Evolutionary conservation across 2,329 filamentous ascomycete genomes (phyloP), one percentile per base, ranked within the genome.

Genomic region (Aureobasidium zeae): DNA sequence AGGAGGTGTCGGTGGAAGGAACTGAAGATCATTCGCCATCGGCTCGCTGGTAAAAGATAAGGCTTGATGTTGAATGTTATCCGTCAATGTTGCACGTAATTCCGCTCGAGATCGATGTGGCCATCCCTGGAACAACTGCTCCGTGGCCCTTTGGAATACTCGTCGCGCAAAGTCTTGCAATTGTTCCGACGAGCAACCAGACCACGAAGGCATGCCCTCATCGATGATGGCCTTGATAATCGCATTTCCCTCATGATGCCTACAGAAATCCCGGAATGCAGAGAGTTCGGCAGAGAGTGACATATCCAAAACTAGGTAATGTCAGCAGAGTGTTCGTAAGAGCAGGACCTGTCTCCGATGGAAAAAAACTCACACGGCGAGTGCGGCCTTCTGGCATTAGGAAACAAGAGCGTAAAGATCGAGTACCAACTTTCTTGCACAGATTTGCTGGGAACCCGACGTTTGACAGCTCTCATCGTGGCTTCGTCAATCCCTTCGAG

Each of bases 301-400:
- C 10, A 22, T 26, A 16, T 42, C 29, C 29, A 42, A 25, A 29
- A 42, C 38, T 42, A 5, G 10, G 1, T 12, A 10, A 4, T 13
- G 5, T 42, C 6, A 42, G 37, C 13, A 30, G 12, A 10, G 19
- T 2, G 7, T 11, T 25, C 22, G n/a, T 8, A 13, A 3, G 19
- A 11, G 7, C 8, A 16, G 5, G 7, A 25, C 7, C 22, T 25
- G 7, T 25, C 7, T 11, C 22, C 11, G 22, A 25, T 25, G n/a
- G n/a, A n/a, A n/a, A n/a, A n/a, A n/a, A n/a, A 30, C 38, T 32
- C n/a, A 42, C 38, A 20, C 8, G 39, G 39, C 17, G 39, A 44
- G 20, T 44, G 30, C 6, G 39, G 39, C 25, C 17, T 35, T 10
- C 12, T 34, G 9, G 30, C 30, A 8, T 19, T 24, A 7, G 39